Base-by-base conservation (phyloP, 805 yeast genomes). In the Blastobotrys parvus region DNA sequence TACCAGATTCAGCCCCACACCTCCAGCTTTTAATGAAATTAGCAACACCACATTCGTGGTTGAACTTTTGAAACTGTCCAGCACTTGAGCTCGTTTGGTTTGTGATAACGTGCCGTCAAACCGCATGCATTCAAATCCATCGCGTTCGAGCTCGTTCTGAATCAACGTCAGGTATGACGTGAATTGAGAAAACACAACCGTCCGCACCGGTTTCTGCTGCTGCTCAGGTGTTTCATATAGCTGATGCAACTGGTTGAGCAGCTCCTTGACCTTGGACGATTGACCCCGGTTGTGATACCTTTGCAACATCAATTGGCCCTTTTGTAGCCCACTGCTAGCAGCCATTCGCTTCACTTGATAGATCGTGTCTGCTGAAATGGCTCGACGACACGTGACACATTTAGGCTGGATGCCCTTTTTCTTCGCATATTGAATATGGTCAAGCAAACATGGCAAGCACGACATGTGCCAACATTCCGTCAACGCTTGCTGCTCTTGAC, bases 171-270 rank as follows among this genome's bases (percentile, higher is more conserved):
- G 60, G 55, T 78, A 90, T 0, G 85, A 72, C 0, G 95, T 83
- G 54, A 89, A 89, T 53, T 90, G 97, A 1, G 96, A 87, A 56
- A 90, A 90, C 0, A 90, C 89, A 39, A 90, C 88, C 3, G 83
- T 17, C 27, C 35, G 31, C 77, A 54, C 83, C 87, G 45, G 80
- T 85, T 13, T 77, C 78, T 0, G 81, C 75, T 6, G 74, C 68
- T 13, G 74, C 71, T 13, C 82, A 62, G 21, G 25, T 37, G 29
- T 25, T 16, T 15, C 18, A 27, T 42, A 36, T 6, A 31, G 18
- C 35, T 15, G 42, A 11, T 74, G 65, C 15, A 87, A 60, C 54
- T 82, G 87, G 3, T 68, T 62, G 3, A 84, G 45, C 20, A 88
- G 65, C 0, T 94, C 87, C 50, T 76, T 75, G 11, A 85, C 68